Evolutionary conservation across 2,329 filamentous ascomycete genomes (phyloP).

Genomic region (Pseudogymnoascus destructans): DNA sequence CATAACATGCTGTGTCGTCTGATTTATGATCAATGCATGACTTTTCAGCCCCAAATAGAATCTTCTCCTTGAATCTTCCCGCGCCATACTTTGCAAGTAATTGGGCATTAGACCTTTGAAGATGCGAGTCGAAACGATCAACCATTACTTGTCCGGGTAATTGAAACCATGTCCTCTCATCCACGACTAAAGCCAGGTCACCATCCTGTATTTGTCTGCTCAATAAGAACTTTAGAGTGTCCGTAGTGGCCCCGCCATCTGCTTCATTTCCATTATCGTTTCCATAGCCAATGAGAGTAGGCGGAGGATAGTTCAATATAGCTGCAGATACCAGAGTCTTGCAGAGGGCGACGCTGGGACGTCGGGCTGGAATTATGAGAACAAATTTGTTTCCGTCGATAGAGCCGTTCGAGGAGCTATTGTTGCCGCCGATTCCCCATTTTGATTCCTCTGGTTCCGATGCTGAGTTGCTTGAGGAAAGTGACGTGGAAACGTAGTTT

Average conservation of each 20-base stretch:
- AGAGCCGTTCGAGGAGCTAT: not conserved
- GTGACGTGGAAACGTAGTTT: not conserved
- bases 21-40: conserved; percentile 33
- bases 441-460: not conserved
- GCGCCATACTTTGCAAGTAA: conserved; percentile 24
- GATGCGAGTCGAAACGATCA: conserved; percentile 37
- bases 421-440: not conserved
- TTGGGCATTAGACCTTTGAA: conserved; percentile 35
- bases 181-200: conserved; percentile 42
- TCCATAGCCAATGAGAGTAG: conserved; percentile 38
- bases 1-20: conserved; percentile 37
- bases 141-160: conserved; percentile 43
- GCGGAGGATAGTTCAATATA: conserved; percentile 45
- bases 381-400: conserved; percentile 33
- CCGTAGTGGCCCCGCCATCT: conserved; percentile 12
- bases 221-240: conserved; percentile 32
- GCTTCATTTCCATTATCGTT: conserved; percentile 14
- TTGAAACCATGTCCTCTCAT: conserved; percentile 38
- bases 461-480: not conserved
- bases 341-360: conserved; percentile 35
- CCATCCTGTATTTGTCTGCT: conserved; percentile 35
- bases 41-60: conserved; percentile 44
- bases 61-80: conserved; percentile 33
- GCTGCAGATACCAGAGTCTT: conserved; percentile 43
- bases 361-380: conserved; percentile 39